Base-by-base conservation (phyloP, 1,139 yeast species). In the Debaryomycetaceae sp. region DNA sequence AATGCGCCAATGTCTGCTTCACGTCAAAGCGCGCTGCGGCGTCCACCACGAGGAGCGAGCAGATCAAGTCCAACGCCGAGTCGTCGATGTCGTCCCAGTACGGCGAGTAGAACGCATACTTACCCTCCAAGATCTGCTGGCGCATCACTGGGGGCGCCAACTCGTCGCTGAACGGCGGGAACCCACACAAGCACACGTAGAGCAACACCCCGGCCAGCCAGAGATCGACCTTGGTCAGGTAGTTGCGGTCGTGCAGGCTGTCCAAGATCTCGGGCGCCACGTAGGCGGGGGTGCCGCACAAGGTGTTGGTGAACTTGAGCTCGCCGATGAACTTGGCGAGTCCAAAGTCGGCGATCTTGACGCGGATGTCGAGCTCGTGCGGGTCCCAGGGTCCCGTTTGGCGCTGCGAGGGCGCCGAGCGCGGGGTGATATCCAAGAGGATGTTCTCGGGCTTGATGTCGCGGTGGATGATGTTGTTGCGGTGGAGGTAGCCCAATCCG, bases 371-470 rank as follows among this genome's bases (percentile, higher is more conserved):
- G 25, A 67, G 56, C 51, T 81, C 89, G 35, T 72, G 57, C 2
- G 60, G 64, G 49, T 79, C 89, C 93, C 60, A 75, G 45, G 89
- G 89, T 0, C 85, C 83, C 0, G 58, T 74, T 59, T 82, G 82
- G 4, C 77, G 78, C 34, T 72, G 72, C 18, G 60, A 60, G 0
- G 50, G 35, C 5, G 59, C 44, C 0, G 51, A 44, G 28, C 74
- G 57, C 6, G 71, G 77, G 1, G 64, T 65, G 13, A 81, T 75
- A 48, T 86, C 95, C 13, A 88, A 59, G 20, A 88, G 61, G n/a
- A 86, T 75, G 48, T 86, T 86, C 48, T 86, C 96, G 0, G 96
- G 96, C 49, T 86, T 86, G 36, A 88, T 83, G 50, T 86, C 93
- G 40, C 96, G 56, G 58, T 86, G 96, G 4, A 93, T 89, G 25